Conservation (phyloP, 164 flowering plant species). For the Nelumbo lutea region DNA sequence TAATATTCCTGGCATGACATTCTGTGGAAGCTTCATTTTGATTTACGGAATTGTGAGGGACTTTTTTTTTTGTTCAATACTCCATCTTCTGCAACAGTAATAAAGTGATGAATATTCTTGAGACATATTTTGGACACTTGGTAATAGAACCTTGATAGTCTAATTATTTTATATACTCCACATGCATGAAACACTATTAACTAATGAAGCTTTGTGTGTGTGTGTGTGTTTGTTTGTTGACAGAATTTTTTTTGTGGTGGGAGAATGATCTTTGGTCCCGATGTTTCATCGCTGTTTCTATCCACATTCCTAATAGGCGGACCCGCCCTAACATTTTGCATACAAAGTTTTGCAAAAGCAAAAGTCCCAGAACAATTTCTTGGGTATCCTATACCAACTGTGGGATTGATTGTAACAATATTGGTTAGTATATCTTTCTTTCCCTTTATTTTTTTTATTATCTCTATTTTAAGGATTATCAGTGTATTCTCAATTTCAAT, state of each 20-base stretch:
- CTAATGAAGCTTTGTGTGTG: not conserved
- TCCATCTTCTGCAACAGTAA: not conserved
- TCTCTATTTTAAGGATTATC: not conserved
- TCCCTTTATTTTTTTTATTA: no score
- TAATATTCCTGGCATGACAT: no score
- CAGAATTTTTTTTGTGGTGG: constrained; percentile 91
- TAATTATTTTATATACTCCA: not conserved
- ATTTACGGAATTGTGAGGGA: no score
- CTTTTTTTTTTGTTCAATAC: no score
- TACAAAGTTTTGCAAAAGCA: constrained; percentile 30
- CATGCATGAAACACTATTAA: not conserved
- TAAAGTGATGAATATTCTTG: not conserved
- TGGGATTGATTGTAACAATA: constrained; percentile 43
- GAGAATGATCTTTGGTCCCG: constrained; percentile 89
- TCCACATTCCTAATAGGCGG: constrained; percentile 59
- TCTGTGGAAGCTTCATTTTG: no score
- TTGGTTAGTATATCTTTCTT: constrained; percentile 39
- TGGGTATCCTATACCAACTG: constrained; percentile 38
- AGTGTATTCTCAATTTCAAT: not conserved
- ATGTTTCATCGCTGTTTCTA: constrained; percentile 59
- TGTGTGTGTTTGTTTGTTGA: constrained; percentile 4
- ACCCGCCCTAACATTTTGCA: constrained; percentile 69
- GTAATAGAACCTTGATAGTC: not conserved
- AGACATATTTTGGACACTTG: not conserved
- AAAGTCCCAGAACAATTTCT: constrained; percentile 3